These are phyloP conservation scores for Cymodocea nodosa DNA, from an alignment of 116 monocot species.

Conservation along the genomic window DNA sequence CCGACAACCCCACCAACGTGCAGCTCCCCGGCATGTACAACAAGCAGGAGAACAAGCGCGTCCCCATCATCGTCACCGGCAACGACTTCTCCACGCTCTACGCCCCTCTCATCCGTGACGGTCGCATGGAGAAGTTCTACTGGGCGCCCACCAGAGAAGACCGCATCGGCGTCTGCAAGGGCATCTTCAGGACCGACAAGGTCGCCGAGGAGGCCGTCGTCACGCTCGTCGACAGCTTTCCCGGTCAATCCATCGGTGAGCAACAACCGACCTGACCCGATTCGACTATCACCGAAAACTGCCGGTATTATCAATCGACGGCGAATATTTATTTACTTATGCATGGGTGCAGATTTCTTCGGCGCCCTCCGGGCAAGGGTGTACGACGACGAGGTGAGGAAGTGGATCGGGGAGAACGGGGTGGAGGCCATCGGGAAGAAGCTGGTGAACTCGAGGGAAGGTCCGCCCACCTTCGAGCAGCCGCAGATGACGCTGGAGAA, in stretches of 20 bases:
- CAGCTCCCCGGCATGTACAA: constrained; percentile 99
- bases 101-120: constrained; percentile 93
- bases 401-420: constrained; percentile 55
- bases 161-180: constrained; percentile 74
- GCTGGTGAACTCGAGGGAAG: constrained; percentile 80
- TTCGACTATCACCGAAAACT: too few species aligned
- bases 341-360: constrained; percentile 59
- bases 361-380: constrained; percentile 87
- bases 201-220: constrained; percentile 40
- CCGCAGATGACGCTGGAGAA: constrained; percentile 76
- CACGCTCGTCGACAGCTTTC: constrained; percentile 84
- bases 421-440: constrained; percentile 53
- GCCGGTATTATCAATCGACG: too few species aligned
- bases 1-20: constrained; percentile 89
- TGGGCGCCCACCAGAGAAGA: constrained; percentile 97
- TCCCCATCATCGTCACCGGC: constrained; percentile 91
- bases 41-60: constrained; percentile 91
- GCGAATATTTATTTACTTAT: not conserved
- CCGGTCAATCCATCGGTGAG: constrained; percentile 93
- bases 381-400: constrained; percentile 92
- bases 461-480: constrained; percentile 63
- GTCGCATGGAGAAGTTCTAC: constrained; percentile 99
- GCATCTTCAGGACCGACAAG: constrained; percentile 85
- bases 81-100: constrained; percentile 98
- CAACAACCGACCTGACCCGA: too few species aligned